Base-by-base conservation (phyloP, 1,284 basidiomycete species). In the Boletellus deceptivus region DNA sequence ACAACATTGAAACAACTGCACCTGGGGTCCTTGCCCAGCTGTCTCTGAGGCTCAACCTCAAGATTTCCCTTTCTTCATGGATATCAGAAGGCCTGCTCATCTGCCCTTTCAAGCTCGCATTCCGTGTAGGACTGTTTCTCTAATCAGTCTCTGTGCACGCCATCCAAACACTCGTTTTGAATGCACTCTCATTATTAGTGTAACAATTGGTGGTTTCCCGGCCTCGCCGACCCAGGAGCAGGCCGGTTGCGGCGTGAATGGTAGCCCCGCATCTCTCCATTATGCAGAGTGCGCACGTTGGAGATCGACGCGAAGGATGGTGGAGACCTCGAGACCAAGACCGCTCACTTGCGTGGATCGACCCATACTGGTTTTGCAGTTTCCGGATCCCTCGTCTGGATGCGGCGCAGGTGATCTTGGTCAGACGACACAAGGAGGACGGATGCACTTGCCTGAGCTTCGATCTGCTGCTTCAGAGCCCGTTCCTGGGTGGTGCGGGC, bases 401-500 rank as follows among this genome's bases (percentile, higher is more conserved):
- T 39, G 53, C 29, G 38, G 40, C 38, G 25, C 45, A 49, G 33
- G 50, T 52, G 37, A 53, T 20, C 42, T 24, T 38, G 25, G 31
- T 41, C 31, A 48, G 50, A 54, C 22, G 31, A 25, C 46, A 33
- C 38, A 29, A 27, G 13, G 48, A 46, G 42, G 24, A 53, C 25
- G 40, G 29, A 50, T 36, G 41, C n/a, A 69, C 75, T 67, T 52
- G 80, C 84, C 76, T 86, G 82, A 8, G 76, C 75, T 39, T 75
- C 65, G 14, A 74, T 69, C 59, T 84, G 81, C 59, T 74, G 75
- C 59, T 74, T 74, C 55, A 75, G 75, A 50, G 75, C 77, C 46
- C 72, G 71, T 69, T 87, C 85, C 55, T 76, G 70, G 3, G 79
- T 76, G 20, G 80, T 55, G 46, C 86, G 75, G 7, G 79, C 72